Base-by-base conservation (phyloP, 495 filamentous ascomycete species). In the Penicillium silybi region DNA sequence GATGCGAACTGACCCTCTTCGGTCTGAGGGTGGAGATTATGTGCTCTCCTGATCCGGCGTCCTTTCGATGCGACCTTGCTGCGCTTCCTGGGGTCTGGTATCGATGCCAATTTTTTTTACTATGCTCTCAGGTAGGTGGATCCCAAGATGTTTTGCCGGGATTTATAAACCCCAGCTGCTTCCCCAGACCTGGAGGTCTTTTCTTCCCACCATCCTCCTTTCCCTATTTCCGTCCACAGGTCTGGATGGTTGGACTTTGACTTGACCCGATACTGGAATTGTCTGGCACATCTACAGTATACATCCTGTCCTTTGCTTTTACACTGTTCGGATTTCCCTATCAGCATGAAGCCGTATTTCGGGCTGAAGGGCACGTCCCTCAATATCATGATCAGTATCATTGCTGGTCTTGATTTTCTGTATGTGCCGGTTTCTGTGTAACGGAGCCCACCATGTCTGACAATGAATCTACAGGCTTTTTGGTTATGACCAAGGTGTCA, bases 331-430 rank as follows among this genome's bases (percentile, higher is more conserved):
- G 15, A 20, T 41, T 34, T 25, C 25, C 42, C 16, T 38, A 47
- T 6, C 59, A 55, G 37, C 26, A 64, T 64, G 58, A 59, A 63
- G 44, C 53, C 52, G 13, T 87, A 78, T 58, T 81, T 85, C 47
- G 85, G 85, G 59, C 77, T 88, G 53, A 74, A 75, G 50, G 85
- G 85, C 69, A 66, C 74, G 23, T 70, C 68, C 66, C 79, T 89
- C 41, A 86, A 87, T 57, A 76, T 82, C 57, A 82, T 82, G 54
- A 81, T 89, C 48, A 83, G 81, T 49, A 67, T 82, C 5, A 79
- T 88, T 52, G 85, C 85, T 51, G 85, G 85, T 62, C 77, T 83
- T 42, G 85, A 87, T 68, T 89, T 89, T 60, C 68, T 87, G 65
- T 69, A 58, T 37, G 66, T 58, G 48, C 16, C 32, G n/a, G 27